A percentile compares a stretch with the other conserved stretches of the same genome.
These are phyloP conservation scores for Alternaria incomplexa DNA, from an alignment of 2,329 filamentous ascomycete genomes.

Conservation along the genomic window DNA sequence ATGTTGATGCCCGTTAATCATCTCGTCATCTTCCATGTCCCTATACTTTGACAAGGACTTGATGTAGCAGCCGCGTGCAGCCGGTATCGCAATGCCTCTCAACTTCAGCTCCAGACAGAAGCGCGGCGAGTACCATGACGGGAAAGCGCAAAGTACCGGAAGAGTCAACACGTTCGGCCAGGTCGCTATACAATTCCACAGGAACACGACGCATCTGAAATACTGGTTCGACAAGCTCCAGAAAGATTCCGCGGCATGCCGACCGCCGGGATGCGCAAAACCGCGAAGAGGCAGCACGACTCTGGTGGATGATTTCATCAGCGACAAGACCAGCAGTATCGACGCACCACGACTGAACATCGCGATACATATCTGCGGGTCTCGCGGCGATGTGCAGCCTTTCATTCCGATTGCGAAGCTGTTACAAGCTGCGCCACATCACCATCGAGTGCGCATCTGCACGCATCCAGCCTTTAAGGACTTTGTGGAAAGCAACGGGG, in stretches of 20 bases:
- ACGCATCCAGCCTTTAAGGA: constrained; percentile 33
- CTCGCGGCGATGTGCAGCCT: constrained; percentile 63
- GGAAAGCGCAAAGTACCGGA: constrained; percentile 12
- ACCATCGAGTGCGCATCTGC: constrained; percentile 37
- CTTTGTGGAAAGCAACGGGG: constrained; percentile 27
- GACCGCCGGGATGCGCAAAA: not conserved
- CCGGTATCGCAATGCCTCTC: constrained; percentile 6
- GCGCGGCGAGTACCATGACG: constrained; percentile 12
- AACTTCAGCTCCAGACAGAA: constrained; percentile 7
- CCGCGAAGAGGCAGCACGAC: not conserved
- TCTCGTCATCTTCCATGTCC: no score
- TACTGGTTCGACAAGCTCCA: constrained; percentile 26
- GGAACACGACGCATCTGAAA: constrained; percentile 18
- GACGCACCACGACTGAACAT: constrained; percentile 51
- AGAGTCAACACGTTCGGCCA: constrained; percentile 23
- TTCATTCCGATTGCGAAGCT: constrained; percentile 64
- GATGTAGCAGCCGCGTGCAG: not conserved
- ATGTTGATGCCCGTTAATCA: not conserved
- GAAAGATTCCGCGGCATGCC: not conserved
- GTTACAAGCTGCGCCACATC: constrained; percentile 41
- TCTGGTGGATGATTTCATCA: not conserved
- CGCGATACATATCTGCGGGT: constrained; percentile 63
- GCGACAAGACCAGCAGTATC: not conserved
- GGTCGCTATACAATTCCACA: constrained; percentile 24
- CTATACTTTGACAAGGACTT: no score